Evolutionary conservation across 805 yeast genomes (phyloP).

Genomic region (Cyberlindnera nakhonratchasimensis): DNA sequence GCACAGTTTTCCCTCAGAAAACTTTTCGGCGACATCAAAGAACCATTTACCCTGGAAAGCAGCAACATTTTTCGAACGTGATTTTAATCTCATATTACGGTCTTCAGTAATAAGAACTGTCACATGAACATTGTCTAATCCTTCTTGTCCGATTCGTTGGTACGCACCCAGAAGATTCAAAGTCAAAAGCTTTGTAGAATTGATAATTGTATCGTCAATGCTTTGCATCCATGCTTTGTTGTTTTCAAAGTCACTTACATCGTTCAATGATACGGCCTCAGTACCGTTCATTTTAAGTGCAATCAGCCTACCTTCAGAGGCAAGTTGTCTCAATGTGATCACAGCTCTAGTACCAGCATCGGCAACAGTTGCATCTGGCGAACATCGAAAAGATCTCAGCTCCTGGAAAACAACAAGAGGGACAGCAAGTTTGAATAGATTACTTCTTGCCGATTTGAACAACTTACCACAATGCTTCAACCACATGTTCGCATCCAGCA

Average conservation of each 20-base stretch:
- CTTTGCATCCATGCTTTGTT: constrained; percentile 69
- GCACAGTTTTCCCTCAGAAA: constrained; percentile 43
- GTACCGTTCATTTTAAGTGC: constrained; percentile 71
- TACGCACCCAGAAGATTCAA: not conserved
- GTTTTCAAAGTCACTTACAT: constrained; percentile 69
- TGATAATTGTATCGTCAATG: constrained; percentile 55
- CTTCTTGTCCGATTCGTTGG: constrained; percentile 5
- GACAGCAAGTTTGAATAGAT: constrained; percentile 55
- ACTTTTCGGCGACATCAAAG: constrained; percentile 46
- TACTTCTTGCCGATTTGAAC: constrained; percentile 61
- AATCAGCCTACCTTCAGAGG: constrained; percentile 48
- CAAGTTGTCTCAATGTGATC: constrained; percentile 65
- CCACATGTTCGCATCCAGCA: constrained; percentile 79
- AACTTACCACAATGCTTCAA: constrained; percentile 75
- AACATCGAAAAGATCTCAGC: constrained; percentile 63
- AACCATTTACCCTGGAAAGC: constrained; percentile 61
- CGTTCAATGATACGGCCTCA: constrained; percentile 63
- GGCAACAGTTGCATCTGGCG: constrained; percentile 67
- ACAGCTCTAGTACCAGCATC: constrained; percentile 83
- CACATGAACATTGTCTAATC: constrained; percentile 13
- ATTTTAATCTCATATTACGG: constrained; percentile 64
- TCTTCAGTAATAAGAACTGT: constrained; percentile 70
- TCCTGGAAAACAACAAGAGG: constrained; percentile 80
- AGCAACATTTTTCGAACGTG: constrained; percentile 52
- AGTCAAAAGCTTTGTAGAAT: constrained; percentile 15